Percentiles rank a stretch among this genome's conserved stretches.
Evolutionary conservation across 2,329 filamentous ascomycete species (phyloP).

Genomic region (Claviceps paspali): DNA sequence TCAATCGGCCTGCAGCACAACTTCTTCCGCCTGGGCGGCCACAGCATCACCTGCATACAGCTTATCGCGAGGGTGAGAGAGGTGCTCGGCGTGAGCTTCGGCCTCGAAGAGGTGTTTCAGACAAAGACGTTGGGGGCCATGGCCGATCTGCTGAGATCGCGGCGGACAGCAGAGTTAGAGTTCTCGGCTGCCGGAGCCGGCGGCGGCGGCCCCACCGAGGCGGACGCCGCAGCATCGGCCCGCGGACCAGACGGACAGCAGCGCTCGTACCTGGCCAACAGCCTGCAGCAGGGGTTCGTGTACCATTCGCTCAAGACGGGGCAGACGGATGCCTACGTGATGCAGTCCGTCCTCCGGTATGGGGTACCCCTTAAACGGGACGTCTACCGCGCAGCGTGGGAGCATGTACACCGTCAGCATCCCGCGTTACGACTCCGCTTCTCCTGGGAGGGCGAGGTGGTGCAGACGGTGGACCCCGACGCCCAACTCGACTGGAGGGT

Average conservation of each 20-base stretch:
- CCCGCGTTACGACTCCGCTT: slow-evolving; percentile 1
- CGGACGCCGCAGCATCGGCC: too few species aligned
- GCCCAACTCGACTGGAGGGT: neutral
- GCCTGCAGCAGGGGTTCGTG: slow-evolving; percentile 1
- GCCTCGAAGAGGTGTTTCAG: slow-evolving; percentile 1
- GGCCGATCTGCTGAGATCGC: neutral
- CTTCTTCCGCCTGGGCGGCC: slow-evolving; percentile 1
- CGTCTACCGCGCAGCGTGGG: neutral
- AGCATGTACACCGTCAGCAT: neutral
- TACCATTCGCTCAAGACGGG: slow-evolving; percentile 1
- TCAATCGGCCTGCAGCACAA: neutral
- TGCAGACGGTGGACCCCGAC: neutral
- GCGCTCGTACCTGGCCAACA: neutral
- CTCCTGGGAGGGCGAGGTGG: neutral
- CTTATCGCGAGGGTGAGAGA: neutral
- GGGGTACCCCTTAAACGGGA: neutral
- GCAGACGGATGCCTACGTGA: slow-evolving; percentile 1
- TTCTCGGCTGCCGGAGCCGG: too few species aligned
- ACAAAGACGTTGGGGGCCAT: neutral
- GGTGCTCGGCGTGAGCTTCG: neutral
- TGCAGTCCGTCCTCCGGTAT: neutral
- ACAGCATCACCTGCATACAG: slow-evolving; percentile 3
- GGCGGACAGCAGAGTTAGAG: too few species aligned
- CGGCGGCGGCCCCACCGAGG: too few species aligned
- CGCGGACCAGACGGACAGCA: too few species aligned